Evolutionary conservation across 768 basidiomycete genomes (phyloP).

Genomic region (Kwoniella dendrophila): DNA sequence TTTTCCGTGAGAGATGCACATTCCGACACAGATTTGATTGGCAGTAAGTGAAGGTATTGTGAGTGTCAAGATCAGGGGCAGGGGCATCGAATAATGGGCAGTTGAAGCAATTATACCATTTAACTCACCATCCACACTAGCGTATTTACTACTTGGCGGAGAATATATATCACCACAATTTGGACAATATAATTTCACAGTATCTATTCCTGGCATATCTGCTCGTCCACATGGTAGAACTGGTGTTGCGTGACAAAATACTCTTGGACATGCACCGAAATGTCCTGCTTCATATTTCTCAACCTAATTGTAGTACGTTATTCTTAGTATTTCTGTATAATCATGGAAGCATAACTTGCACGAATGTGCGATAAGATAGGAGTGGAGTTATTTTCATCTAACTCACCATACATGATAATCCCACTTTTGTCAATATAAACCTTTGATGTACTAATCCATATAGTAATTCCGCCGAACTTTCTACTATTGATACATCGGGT

Average conservation of each 20-base stretch:
- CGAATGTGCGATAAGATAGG: too few species aligned
- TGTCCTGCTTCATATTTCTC: conserved; percentile 92
- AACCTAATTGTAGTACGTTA: too few species aligned
- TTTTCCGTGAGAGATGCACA: background rate
- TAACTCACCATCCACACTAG: conserved; percentile 85
- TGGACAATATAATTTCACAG: conserved; percentile 96
- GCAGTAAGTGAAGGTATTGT: background rate
- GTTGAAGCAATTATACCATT: background rate
- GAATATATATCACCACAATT: conserved; percentile 97
- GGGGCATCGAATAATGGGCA: background rate
- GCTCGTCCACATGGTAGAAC: conserved; percentile 94
- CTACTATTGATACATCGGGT: conserved; percentile 97
- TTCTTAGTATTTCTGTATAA: too few species aligned
- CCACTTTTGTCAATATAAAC: conserved; percentile 91
- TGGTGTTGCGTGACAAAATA: conserved; percentile 83
- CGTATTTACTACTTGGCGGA: conserved; percentile 92
- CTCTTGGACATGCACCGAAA: conserved; percentile 93
- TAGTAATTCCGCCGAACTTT: conserved; percentile 93
- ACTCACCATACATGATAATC: conserved; percentile 88
- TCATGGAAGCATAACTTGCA: too few species aligned
- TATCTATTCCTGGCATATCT: conserved; percentile 93
- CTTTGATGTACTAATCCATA: conserved; percentile 98
- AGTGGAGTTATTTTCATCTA: background rate
- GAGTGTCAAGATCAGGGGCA: background rate
- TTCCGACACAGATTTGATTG: background rate